Percentiles rank a stretch among this genome's conserved stretches.
Evolutionary conservation across 352 stramenopile genomes (phyloP).

Genomic region (Phytophthora boehmeriae): DNA sequence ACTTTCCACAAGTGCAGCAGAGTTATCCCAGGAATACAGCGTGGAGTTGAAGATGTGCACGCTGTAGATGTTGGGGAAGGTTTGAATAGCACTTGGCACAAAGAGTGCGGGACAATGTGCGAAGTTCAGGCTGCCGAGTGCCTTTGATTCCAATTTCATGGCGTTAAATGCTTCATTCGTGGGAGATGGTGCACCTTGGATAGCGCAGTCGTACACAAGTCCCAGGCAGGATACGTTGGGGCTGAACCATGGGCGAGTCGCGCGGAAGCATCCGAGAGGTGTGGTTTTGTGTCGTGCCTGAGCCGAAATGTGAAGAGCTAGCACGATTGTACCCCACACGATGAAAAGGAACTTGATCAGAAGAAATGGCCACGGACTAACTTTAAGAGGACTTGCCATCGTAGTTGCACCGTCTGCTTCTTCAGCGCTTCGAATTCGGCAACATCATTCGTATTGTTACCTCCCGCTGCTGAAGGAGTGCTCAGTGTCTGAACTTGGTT

Average conservation of each 20-base stretch:
- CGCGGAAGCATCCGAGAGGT: conserved; percentile 18
- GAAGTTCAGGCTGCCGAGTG: conserved; percentile 22
- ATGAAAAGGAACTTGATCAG: conserved; percentile 18
- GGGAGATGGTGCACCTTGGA: conserved; percentile 13
- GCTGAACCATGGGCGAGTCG: conserved; percentile 27
- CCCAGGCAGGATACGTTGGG: conserved; percentile 26
- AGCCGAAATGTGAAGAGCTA: conserved; percentile 26
- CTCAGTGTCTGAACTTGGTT: conserved; percentile 16
- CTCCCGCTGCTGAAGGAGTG: background rate
- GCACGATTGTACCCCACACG: conserved; percentile 21
- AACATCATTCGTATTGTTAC: conserved; percentile 14
- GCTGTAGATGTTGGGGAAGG: conserved; percentile 12
- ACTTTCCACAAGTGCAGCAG: conserved; percentile 18
- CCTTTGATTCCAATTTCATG: conserved; percentile 19
- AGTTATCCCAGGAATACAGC: conserved; percentile 18
- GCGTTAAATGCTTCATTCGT: conserved; percentile 20
- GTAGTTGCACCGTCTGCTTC: background rate
- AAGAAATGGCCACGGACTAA: conserved; percentile 10
- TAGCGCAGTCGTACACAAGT: conserved; percentile 26
- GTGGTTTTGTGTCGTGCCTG: conserved; percentile 18
- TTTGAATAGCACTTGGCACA: conserved; percentile 23
- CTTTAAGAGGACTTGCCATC: conserved; percentile 7
- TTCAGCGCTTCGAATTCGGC: conserved; percentile 15
- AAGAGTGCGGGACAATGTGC: conserved; percentile 24
- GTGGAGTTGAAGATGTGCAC: conserved; percentile 29